Evolutionary conservation across 2,329 filamentous ascomycete species (phyloP).

Genomic region (Colletotrichum theobromicola): DNA sequence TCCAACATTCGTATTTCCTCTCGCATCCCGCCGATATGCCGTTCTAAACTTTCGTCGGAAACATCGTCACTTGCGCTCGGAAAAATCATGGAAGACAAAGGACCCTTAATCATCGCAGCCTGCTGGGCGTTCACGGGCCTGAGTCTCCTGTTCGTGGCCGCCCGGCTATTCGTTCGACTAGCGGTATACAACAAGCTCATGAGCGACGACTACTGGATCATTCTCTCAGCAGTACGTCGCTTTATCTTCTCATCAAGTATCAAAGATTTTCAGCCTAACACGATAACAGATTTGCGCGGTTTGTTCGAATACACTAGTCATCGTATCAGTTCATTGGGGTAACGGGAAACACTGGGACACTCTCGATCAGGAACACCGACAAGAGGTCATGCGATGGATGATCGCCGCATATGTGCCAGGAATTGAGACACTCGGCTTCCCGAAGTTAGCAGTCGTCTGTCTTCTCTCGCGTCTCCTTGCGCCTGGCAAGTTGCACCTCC

Average conservation of each 20-base stretch:
- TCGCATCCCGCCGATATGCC: not conserved
- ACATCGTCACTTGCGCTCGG: not conserved
- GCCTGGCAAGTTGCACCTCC: slow-evolving; percentile 24
- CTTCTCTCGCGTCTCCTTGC: slow-evolving; percentile 30
- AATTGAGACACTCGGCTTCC: slow-evolving; percentile 29
- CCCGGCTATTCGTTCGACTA: slow-evolving; percentile 17
- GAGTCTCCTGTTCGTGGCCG: slow-evolving; percentile 18
- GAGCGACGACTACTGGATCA: slow-evolving; percentile 24
- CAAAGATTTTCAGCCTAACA: not conserved
- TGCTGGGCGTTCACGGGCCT: slow-evolving; percentile 24
- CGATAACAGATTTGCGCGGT: not conserved
- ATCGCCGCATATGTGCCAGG: slow-evolving; percentile 30
- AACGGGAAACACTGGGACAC: slow-evolving; percentile 25
- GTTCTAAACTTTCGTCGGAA: not conserved
- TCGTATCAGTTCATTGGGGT: slow-evolving; percentile 23
- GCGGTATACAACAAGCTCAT: slow-evolving; percentile 15
- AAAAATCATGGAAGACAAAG: slow-evolving; percentile 20
- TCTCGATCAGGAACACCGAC: slow-evolving; percentile 16
- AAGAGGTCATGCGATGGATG: slow-evolving; percentile 24
- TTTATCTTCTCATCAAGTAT: too few species aligned
- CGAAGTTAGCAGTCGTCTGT: slow-evolving; percentile 31
- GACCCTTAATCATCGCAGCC: slow-evolving; percentile 18
- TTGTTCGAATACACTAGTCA: not conserved
- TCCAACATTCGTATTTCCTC: not conserved
- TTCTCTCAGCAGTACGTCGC: not conserved